A percentile compares a stretch with the other conserved stretches of the same genome.
These are phyloP conservation scores for Toxicodendron radicans DNA, from an alignment of 345 rosid species.

Conservation along the genomic window DNA sequence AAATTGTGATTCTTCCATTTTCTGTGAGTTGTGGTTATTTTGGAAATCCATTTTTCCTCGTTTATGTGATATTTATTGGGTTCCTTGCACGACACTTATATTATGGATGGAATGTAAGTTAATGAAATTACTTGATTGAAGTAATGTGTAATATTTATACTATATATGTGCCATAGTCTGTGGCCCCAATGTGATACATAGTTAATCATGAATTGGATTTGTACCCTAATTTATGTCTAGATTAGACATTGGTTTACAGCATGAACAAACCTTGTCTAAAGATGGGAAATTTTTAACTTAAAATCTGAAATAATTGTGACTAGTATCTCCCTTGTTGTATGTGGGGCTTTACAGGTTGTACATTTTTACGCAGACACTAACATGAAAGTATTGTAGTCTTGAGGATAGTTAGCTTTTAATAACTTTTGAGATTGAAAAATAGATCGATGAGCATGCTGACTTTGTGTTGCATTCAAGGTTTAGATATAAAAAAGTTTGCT, in stretches of 20 bases:
- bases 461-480: background rate
- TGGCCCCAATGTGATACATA: background rate
- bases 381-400: background rate
- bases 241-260: background rate
- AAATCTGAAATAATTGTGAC: background rate
- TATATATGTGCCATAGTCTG: background rate
- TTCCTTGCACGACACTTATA: background rate
- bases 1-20: constrained; percentile 11
- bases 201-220: background rate
- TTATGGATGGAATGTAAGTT: background rate
- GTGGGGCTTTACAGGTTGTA: background rate
- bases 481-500: background rate
- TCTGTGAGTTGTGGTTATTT: background rate
- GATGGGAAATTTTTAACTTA: background rate
- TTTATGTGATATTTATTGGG: background rate
- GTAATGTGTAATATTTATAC: background rate
- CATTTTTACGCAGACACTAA: background rate
- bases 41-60: constrained; percentile 1
- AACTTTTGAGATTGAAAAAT: background rate
- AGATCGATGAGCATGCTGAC: background rate
- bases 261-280: background rate
- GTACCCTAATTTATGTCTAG: background rate
- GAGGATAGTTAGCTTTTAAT: background rate
- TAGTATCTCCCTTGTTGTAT: background rate
- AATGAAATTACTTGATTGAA: background rate